These are phyloP conservation scores for Haberlea rhodopensis DNA, from an alignment of 257 asterid genomes.

Conservation along the genomic window DNA sequence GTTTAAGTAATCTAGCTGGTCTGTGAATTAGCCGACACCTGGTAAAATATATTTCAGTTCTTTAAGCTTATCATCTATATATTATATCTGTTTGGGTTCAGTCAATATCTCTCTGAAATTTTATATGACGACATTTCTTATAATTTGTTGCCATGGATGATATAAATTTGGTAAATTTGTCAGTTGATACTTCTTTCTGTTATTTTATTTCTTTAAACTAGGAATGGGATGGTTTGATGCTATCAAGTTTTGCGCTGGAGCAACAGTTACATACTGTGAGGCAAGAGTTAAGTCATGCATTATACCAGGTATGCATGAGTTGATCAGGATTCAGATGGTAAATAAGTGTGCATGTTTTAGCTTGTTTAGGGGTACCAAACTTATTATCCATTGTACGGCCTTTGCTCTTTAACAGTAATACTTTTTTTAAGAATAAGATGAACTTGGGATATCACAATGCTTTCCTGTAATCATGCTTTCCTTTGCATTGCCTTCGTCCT, in stretches of 20 bases:
- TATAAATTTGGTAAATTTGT: not conserved
- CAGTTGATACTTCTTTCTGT: constrained; percentile 9
- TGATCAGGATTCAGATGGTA: constrained; percentile 9
- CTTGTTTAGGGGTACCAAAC: not conserved
- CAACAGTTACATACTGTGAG: constrained; percentile 91
- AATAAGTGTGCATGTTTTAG: not conserved
- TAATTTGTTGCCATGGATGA: not conserved
- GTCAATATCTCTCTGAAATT: not conserved
- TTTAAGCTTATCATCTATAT: constrained; percentile 5
- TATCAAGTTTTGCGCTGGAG: constrained; percentile 91
- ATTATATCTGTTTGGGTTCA: not conserved
- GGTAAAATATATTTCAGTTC: not conserved
- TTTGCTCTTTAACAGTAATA: not conserved
- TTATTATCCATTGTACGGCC: not conserved
- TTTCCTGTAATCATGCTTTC: not conserved
- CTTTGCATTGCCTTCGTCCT: not conserved
- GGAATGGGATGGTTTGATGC: constrained; percentile 99
- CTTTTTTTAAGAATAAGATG: not conserved
- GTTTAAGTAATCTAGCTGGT: not conserved
- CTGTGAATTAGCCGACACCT: constrained; percentile 1
- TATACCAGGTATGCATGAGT: constrained; percentile 67
- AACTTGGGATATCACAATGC: not conserved
- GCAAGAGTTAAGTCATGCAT: constrained; percentile 97
- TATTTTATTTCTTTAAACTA: constrained; percentile 29
- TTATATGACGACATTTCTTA: not conserved